Percentiles rank a stretch among this genome's conserved stretches.
phyloP scores from a whole-genome alignment of 1,284 basidiomycete species.

The Hypsizygus ulmarius region DNA sequence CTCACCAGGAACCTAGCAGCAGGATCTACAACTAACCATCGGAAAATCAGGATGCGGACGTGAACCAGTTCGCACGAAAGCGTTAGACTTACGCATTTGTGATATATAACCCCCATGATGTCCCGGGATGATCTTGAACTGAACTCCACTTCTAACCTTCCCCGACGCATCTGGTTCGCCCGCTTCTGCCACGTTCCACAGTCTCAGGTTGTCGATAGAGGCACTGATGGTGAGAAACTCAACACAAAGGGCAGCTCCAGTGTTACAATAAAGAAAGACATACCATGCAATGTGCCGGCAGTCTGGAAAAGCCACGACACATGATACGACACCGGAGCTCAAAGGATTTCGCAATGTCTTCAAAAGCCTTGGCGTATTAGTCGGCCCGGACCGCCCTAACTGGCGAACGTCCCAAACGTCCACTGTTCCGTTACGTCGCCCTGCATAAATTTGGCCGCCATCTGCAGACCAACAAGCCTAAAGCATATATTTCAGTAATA shows the following conservation, averaged over 20 bases:
- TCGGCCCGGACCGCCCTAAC: constrained; percentile 55
- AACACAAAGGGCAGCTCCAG: constrained; percentile 6
- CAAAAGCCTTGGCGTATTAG: constrained; percentile 67
- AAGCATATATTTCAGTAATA: constrained; percentile 5
- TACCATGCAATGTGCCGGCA: constrained; percentile 88
- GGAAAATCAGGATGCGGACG: constrained; percentile 20
- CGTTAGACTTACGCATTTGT: constrained; percentile 68
- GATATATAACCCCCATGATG: constrained; percentile 95
- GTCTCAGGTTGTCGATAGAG: constrained; percentile 88
- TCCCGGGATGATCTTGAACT: constrained; percentile 95
- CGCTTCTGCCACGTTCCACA: constrained; percentile 89
- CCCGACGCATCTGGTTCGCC: constrained; percentile 61
- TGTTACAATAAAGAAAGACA: constrained; percentile 27
- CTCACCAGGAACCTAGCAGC: constrained; percentile 84
- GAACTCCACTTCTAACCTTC: constrained; percentile 62
- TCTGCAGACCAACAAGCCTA: constrained; percentile 94
- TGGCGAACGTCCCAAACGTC: constrained; percentile 94
- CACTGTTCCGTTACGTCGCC: constrained; percentile 86
- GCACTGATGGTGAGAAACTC: constrained; percentile 52
- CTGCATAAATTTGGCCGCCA: constrained; percentile 88
- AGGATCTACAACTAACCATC: constrained; percentile 78
- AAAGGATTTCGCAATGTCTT: constrained; percentile 83
- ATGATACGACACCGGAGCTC: constrained; percentile 90
- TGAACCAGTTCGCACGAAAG: constrained; percentile 15
- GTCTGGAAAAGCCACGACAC: constrained; percentile 89